A percentile compares a stretch with the other conserved stretches of the same genome.
These are phyloP conservation scores for Fusarium burgessii DNA, from an alignment of 2,329 filamentous ascomycete genomes.

Conservation along the genomic window DNA sequence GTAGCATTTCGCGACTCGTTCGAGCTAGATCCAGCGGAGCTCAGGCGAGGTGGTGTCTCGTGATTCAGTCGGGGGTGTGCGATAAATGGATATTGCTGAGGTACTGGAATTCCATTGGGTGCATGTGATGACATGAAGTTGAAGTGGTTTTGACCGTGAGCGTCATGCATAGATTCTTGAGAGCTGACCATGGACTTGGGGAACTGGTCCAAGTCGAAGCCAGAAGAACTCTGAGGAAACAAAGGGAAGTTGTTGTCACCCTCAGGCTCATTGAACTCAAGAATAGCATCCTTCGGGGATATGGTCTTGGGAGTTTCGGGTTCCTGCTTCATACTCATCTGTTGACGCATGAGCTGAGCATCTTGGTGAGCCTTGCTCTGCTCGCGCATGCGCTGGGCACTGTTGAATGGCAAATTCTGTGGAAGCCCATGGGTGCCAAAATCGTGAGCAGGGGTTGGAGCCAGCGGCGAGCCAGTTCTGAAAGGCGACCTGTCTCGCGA, in stretches of 20 bases:
- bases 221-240: constrained; percentile 72
- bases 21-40: constrained; percentile 58
- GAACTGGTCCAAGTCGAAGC: constrained; percentile 57
- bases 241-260: constrained; percentile 77
- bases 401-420: constrained; percentile 56
- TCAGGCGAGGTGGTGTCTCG: constrained; percentile 54
- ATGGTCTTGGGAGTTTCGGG: constrained; percentile 81
- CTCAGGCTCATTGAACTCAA: constrained; percentile 85
- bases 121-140: constrained; percentile 53
- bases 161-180: constrained; percentile 36
- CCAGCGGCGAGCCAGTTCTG: constrained; percentile 75
- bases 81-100: constrained; percentile 66
- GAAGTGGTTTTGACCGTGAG: constrained; percentile 40
- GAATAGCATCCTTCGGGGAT: constrained; percentile 89
- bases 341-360: constrained; percentile 58
- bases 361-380: constrained; percentile 72
- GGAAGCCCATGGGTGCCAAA: constrained; percentile 42
- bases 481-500: constrained; percentile 84
- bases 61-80: constrained; percentile 52
- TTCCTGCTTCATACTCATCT: constrained; percentile 55
- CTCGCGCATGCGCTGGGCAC: constrained; percentile 70
- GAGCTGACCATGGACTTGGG: constrained; percentile 49
- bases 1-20: constrained; percentile 50
- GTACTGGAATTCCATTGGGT: constrained; percentile 56
- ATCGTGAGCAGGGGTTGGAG: constrained; percentile 61